Evolutionary conservation across 75 land plant genomes (phyloP), one percentile per base, ranked within the genome.

Genomic region (Adiantum capillusveneris): DNA sequence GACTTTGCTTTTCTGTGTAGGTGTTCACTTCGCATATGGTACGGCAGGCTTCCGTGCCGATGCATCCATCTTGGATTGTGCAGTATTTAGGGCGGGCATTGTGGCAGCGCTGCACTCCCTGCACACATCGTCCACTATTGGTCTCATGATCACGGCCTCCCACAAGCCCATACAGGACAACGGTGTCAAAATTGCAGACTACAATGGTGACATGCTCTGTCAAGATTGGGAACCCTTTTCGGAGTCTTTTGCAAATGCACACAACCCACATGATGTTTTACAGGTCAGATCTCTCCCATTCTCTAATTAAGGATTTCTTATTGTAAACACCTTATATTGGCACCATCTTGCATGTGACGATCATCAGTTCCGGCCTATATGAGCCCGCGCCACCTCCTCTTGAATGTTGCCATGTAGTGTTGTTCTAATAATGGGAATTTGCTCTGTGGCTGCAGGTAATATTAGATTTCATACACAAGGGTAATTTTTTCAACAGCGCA

Each of bases 81-180:
- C 87, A 14, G 77, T 80, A 55, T 86, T 77, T 70, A 69, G 96
- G 22, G 76, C 80, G 17, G 96, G 96, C 7, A 73, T 94, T 16
- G 29, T 94, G 60, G 88, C 98, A 16, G 90, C 84, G 9, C 58
- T 94, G 62, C 54, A 96, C 54, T 77, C 98, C 0, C 41, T 90
- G 17, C 63, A 75, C 60, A 84, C 85, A 1, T 55, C 67, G 34
- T 66, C 73, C 5, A 72, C 70, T 17, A 71, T 80, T 18, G 98
- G 98, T 9, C 44, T 94, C 57, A 79, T 94, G 85, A 90, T 94
- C 68, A 94, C 98, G 0, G 98, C 98, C 18, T 94, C 98, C 11
- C 98, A 94, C 63, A 94, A 94, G 50, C 77, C 70, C 31, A 78
- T 74, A 3, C 62, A 74, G 31, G 98, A 94, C 53, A 94, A 94